Conservation (phyloP, 2,329 filamentous ascomycete genomes). For the Xylariaceae sp. region DNA sequence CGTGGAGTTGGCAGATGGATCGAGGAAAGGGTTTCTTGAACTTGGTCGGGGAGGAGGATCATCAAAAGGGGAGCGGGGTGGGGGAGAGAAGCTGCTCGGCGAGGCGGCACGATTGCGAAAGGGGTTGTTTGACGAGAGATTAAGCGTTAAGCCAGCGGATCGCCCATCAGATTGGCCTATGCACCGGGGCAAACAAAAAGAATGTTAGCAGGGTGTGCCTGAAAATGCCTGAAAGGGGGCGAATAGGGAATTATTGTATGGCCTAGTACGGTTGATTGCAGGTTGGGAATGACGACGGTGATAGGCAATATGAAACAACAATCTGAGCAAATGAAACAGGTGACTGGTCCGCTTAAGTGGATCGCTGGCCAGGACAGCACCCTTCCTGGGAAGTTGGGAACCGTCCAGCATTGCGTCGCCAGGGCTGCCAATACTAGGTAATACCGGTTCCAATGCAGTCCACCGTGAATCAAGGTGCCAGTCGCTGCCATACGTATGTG, state of each 20-base stretch:
- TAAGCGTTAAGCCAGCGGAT: slow-evolving; percentile 50
- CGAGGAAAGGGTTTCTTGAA: slow-evolving; percentile 74
- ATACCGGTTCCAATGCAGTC: neutral
- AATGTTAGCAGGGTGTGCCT: slow-evolving; percentile 16
- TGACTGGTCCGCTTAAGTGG: slow-evolving; percentile 34
- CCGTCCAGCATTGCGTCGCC: slow-evolving; percentile 4
- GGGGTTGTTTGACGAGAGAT: slow-evolving; percentile 78
- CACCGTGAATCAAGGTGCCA: too few relatives aligned
- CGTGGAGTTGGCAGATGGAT: slow-evolving; percentile 33
- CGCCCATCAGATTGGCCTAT: slow-evolving; percentile 36
- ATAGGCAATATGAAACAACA: slow-evolving; percentile 42
- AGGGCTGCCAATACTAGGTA: slow-evolving; percentile 2
- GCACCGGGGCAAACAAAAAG: slow-evolving; percentile 22
- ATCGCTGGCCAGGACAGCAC: slow-evolving; percentile 22
- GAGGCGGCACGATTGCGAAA: slow-evolving; percentile 70
- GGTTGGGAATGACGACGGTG: slow-evolving; percentile 37
- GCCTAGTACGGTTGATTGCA: slow-evolving; percentile 30
- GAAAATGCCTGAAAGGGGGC: slow-evolving; percentile 1
- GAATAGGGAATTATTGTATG: neutral
- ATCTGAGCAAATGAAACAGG: slow-evolving; percentile 42
- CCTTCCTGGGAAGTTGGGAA: slow-evolving; percentile 4
- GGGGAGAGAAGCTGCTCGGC: slow-evolving; percentile 38
- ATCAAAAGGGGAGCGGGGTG: slow-evolving; percentile 54
- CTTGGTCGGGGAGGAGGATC: slow-evolving; percentile 54
- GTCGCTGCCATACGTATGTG: too few relatives aligned